Base-by-base conservation (phyloP, 1,284 basidiomycete species). In the Moesziomyces parantarcticus region DNA sequence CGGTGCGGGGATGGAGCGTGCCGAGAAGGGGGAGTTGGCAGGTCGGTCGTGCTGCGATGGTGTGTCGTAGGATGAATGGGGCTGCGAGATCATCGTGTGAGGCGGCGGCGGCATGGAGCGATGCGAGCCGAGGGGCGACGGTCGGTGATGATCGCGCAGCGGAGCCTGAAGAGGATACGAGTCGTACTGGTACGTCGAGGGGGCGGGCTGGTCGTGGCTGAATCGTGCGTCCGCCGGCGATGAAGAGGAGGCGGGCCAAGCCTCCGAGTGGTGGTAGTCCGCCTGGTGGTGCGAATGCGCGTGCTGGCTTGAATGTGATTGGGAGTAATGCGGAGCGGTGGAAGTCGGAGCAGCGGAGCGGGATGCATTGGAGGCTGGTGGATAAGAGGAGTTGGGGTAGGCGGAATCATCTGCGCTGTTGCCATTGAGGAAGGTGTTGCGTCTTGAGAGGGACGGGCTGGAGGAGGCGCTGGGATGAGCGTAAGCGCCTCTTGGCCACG, bases 141-240 rank as follows among this genome's bases (percentile, higher is more conserved):
- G 41, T 18, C 65, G 58, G 39, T 61, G 54, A 1, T 53, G 39
- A n/a, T 67, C 58, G 45, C 58, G 65, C 21, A 40, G 20, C 6
- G 58, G 48, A 13, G 40, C 47, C 13, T 67, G 65, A 6, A 67
- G 50, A 36, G 65, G 65, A 46, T 61, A 61, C 6, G 50, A 43
- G n/a, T 67, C 55, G 47, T 50, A 58, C 1, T 21, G 25, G 5
- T 54, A 54, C 5, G 32, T 4, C 18, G 54, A 20, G 1, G 54
- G 43, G 7, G 58, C 22, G 8, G 50, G 13, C 3, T 56, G 54
- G 5, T 45, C 50, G 13, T 50, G 58, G 23, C 49, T 23, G 26
- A 42, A 46, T 23, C 53, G 50, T n/a, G 42, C 2, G 5, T 57
- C 54, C 16, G 29, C 29, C 8, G 29, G 29, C 8, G 54, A 46